Base-by-base conservation (phyloP, 352 stramenopile species). In the Pythium diclinum region DNA sequence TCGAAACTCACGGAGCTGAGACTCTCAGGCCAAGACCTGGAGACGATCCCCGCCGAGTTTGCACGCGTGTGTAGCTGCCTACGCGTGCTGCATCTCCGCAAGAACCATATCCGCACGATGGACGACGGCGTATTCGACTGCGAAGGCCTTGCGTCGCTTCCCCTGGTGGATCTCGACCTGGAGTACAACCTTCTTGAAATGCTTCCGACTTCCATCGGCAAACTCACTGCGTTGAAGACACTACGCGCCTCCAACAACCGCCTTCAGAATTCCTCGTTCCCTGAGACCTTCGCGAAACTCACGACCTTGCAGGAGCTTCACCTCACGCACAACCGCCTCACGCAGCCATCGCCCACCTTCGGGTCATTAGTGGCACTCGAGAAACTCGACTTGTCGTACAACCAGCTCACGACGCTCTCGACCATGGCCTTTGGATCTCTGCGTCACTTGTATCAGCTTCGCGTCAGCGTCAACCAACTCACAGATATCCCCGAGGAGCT, bases 381-480 rank as follows among this genome's bases (percentile, higher is more conserved):
- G 25, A 61, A 68, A 28, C 65, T 92, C 1, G 78, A 92, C n/a
- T 16, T 92, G 49, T 88, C 81, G 17, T 86, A 87, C 67, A 92
- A 92, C 51, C 75, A 69, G 6, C 72, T 92, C 23, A 62, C 65
- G 42, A 76, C 71, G 3, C 71, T 92, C 9, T 73, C 74, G 3
- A 57, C 70, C 0, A 61, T 84, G 54, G 70, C 83, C 34, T 92
- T 89, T 42, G 54, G 63, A 0, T 55, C 59, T 21, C 69, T 89
- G 10, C 44, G 38, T 4, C 53, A 34, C 0, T 78, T 92, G 47
- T 49, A 68, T 19, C 65, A 71, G 3, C 61, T 92, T 17, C 77
- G 72, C 0, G 48, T 82, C 10, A 89, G 74, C 58, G 69, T 71
- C 1, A 91, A 92, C 67, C 62, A 71, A 16, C 69, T 92, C 3